These are phyloP conservation scores for Besnoitia besnoiti DNA, from an alignment of 169 alveolate species.

Conservation along the genomic window DNA sequence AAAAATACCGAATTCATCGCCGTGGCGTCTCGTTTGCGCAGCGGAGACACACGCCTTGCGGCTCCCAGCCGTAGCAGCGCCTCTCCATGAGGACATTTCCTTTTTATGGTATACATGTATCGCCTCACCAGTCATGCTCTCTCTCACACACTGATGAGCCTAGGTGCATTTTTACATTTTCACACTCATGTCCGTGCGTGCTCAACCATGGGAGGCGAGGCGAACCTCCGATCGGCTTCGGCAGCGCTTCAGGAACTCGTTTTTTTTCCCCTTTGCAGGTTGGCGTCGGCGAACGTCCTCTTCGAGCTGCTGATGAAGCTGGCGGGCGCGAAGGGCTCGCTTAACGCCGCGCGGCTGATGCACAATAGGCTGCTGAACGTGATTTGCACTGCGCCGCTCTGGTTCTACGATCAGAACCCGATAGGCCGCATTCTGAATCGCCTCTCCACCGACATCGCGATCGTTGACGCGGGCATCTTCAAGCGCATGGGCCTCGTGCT, in stretches of 20 bases:
- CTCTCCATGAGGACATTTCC: too few species aligned
- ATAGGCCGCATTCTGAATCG: constrained; percentile 79
- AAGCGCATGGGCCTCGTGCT: constrained; percentile 69
- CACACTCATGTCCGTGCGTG: too few species aligned
- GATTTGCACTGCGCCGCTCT: constrained; percentile 74
- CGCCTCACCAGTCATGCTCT: too few species aligned
- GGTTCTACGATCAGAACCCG: constrained; percentile 79
- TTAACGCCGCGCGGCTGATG: constrained; percentile 62
- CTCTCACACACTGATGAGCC: too few species aligned
- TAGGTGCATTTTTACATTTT: not conserved
- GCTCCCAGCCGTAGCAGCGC: too few species aligned
- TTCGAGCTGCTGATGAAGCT: constrained; percentile 12
- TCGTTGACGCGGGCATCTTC: constrained; percentile 73
- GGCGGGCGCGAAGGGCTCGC: constrained; percentile 67
- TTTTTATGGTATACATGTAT: too few species aligned
- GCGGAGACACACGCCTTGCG: too few species aligned
- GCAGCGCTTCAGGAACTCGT: too few species aligned
- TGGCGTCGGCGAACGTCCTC: not conserved
- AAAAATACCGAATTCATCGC: too few species aligned
- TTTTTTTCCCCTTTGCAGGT: not conserved
- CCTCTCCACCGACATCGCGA: constrained; percentile 75
- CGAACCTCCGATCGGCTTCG: too few species aligned
- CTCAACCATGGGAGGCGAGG: too few species aligned
- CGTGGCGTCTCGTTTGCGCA: too few species aligned
- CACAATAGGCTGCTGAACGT: constrained; percentile 69